phyloP scores from a whole-genome alignment of 1,139 yeast genomes.

The Groenewaldozyma sp. region DNA sequence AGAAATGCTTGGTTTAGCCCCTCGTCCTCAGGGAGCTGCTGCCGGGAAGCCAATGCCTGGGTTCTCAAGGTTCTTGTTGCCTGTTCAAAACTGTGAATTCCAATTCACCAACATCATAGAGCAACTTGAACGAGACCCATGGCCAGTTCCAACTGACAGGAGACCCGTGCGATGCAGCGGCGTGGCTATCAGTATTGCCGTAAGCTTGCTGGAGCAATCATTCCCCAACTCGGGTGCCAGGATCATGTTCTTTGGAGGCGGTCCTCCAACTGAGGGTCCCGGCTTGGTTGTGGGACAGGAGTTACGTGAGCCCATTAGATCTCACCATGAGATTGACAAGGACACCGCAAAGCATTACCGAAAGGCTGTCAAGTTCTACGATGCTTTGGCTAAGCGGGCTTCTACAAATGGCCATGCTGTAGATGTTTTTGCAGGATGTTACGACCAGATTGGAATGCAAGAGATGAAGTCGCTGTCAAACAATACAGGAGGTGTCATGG shows the following conservation, averaged over 20 bases:
- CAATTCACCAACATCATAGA: slow-evolving; percentile 77
- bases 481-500: slow-evolving; percentile 87
- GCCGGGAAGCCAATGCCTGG: slow-evolving; percentile 27
- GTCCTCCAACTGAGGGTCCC: slow-evolving; percentile 92
- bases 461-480: slow-evolving; percentile 90
- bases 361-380: slow-evolving; percentile 83
- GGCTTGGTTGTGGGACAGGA: slow-evolving; percentile 91
- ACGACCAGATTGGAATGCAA: slow-evolving; percentile 94
- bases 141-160: slow-evolving; percentile 84
- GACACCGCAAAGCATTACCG: slow-evolving; percentile 88
- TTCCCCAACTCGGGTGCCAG: slow-evolving; percentile 88
- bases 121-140: slow-evolving; percentile 72
- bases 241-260: slow-evolving; percentile 84
- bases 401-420: slow-evolving; percentile 76
- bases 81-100: slow-evolving; percentile 79
- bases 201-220: slow-evolving; percentile 73
- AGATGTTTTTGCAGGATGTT: slow-evolving; percentile 94
- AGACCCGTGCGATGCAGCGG: slow-evolving; percentile 93
- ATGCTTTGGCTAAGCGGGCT: slow-evolving; percentile 63
- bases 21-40: slow-evolving; percentile 29
- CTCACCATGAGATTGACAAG: slow-evolving; percentile 89
- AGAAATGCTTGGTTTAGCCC: slow-evolving; percentile 57
- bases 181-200: slow-evolving; percentile 80
- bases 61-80: slow-evolving; percentile 70
- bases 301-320: slow-evolving; percentile 90